Evolutionary conservation across 148 eudicot genomes (phyloP).

Genomic region (Gaultheria prostrata): DNA sequence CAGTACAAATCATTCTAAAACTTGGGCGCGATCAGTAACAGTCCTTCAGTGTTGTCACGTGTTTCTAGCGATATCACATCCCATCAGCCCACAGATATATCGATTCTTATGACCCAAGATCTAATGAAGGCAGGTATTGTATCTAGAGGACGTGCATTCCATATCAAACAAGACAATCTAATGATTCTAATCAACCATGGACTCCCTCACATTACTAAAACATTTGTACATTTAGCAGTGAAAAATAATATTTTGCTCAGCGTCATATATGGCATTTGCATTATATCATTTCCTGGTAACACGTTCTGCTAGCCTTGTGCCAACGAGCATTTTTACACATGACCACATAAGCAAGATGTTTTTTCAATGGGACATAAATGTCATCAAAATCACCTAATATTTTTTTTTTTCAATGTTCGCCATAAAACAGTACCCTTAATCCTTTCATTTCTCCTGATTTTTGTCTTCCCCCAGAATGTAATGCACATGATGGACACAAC

Average conservation of each 20-base stretch:
- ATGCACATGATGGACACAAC: neutral
- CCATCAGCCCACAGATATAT: neutral
- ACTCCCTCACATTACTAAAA: neutral
- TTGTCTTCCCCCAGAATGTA: too few relatives aligned
- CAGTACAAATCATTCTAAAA: neutral
- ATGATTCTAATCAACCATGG: conserved; percentile 1
- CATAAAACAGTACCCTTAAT: neutral
- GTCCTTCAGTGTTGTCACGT: neutral
- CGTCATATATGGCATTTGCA: neutral
- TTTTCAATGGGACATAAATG: conserved; percentile 6
- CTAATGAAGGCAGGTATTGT: neutral
- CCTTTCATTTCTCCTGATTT: neutral
- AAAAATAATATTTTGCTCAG: neutral
- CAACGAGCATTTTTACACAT: neutral
- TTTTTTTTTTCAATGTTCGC: neutral
- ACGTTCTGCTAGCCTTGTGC: conserved; percentile 2
- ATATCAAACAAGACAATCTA: neutral
- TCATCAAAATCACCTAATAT: neutral
- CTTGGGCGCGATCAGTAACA: neutral
- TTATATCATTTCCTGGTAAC: neutral
- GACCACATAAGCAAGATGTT: neutral
- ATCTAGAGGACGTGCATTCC: neutral
- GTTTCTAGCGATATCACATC: neutral
- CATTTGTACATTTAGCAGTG: neutral
- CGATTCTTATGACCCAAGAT: neutral